These are phyloP conservation scores for Termitomyces sp. DNA, from an alignment of 768 basidiomycete species.

Conservation along the genomic window DNA sequence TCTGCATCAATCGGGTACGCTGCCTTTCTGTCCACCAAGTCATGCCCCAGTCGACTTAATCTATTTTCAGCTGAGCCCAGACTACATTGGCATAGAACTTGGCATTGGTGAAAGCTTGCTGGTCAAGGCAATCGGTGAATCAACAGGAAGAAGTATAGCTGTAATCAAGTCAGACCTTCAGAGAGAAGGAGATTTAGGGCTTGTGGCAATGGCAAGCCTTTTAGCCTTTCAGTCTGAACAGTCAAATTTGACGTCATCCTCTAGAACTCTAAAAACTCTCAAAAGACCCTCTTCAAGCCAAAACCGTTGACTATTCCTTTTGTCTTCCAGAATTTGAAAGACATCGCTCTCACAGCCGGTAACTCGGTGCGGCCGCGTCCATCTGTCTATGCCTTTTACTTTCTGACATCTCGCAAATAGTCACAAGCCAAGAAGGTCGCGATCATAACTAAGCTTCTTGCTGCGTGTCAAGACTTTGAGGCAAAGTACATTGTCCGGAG, in stretches of 20 bases:
- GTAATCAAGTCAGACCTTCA: conserved; percentile 89
- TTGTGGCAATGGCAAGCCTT: conserved; percentile 83
- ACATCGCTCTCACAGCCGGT: conserved; percentile 83
- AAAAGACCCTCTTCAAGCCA: conserved; percentile 92
- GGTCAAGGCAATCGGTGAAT: conserved; percentile 92
- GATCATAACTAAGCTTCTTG: conserved; percentile 90
- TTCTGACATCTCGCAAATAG: conserved; percentile 31
- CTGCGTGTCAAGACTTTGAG: conserved; percentile 86
- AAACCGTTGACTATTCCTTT: conserved; percentile 84
- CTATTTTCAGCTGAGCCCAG: conserved; percentile 72
- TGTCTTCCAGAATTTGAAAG: conserved; percentile 86
- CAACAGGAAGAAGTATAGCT: conserved; percentile 81
- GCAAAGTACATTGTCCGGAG: conserved; percentile 96
- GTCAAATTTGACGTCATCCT: background rate
- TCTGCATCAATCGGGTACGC: conserved; percentile 92
- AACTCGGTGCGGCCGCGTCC: conserved; percentile 50
- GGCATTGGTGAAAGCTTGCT: conserved; percentile 95
- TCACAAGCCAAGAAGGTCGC: conserved; percentile 94
- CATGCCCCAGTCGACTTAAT: conserved; percentile 4
- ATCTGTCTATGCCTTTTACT: background rate
- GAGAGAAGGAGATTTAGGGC: conserved; percentile 91
- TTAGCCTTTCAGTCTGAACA: background rate
- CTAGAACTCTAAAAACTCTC: conserved; percentile 89
- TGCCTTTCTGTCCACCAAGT: background rate
- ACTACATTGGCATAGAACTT: conserved; percentile 91